These are phyloP conservation scores for Candida xiaguanensis DNA, from an alignment of 805 yeast genomes.

Conservation along the genomic window DNA sequence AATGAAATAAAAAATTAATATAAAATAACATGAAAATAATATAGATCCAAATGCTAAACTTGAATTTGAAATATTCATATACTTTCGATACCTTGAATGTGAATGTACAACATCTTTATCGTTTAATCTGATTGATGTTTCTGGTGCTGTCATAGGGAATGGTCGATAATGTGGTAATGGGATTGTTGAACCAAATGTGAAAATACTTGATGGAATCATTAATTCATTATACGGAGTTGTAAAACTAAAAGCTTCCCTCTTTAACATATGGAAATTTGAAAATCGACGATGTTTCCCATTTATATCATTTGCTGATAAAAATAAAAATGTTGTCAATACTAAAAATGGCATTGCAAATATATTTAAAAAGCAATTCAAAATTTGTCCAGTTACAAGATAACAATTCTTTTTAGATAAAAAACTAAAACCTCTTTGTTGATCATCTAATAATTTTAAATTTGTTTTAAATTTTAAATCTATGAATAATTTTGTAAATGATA, in stretches of 20 bases:
- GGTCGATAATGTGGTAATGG: not conserved
- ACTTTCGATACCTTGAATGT: not conserved
- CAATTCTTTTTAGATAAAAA: conserved; percentile 16
- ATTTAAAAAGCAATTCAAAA: conserved; percentile 27
- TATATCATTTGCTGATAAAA: conserved; percentile 18
- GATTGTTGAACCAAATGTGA: conserved; percentile 1
- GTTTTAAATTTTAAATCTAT: conserved; percentile 6
- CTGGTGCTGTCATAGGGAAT: not conserved
- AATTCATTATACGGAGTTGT: conserved; percentile 21
- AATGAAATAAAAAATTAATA: conserved; percentile 17
- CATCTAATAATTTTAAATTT: conserved; percentile 9
- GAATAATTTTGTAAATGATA: conserved; percentile 17
- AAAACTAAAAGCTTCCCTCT: conserved; percentile 21
- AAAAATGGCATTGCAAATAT: conserved; percentile 43
- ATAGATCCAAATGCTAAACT: conserved; percentile 28
- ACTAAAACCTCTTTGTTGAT: conserved; percentile 4
- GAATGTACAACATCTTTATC: too few relatives aligned
- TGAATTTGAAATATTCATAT: conserved; percentile 3
- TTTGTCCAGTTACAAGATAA: conserved; percentile 28
- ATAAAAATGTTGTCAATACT: conserved; percentile 34
- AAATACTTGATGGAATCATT: conserved; percentile 6
- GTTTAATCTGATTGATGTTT: not conserved
- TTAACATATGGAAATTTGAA: conserved; percentile 13
- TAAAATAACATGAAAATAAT: conserved; percentile 22
- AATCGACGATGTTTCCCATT: conserved; percentile 12